Conservation (phyloP, 2,329 filamentous ascomycete genomes). For the Pseudogymnoascus sp. region DNA sequence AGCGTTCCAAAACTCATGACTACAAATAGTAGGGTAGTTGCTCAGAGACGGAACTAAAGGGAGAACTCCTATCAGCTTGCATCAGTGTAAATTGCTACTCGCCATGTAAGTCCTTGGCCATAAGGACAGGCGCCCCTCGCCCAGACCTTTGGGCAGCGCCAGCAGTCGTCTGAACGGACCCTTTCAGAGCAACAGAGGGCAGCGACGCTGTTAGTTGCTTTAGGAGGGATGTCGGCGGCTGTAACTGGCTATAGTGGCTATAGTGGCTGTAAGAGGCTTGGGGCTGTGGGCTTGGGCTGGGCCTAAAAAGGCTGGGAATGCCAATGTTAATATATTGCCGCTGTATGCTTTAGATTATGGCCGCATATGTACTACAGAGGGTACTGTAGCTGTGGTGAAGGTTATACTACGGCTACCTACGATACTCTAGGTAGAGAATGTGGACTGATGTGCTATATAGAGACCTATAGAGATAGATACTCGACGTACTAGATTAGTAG, state of each 20-base stretch:
- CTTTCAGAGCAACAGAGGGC: neutral
- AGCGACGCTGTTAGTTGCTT: neutral
- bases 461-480: neutral
- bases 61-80: neutral
- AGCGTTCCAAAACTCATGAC: neutral
- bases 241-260: neutral
- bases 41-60: neutral
- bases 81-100: no score
- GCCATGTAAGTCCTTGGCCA: neutral
- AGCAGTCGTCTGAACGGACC: neutral
- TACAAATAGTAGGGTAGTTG: neutral
- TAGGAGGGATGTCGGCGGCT: neutral
- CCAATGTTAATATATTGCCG: neutral
- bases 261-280: slow-evolving; percentile 1
- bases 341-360: neutral
- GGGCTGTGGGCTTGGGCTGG: slow-evolving; percentile 2
- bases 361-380: neutral
- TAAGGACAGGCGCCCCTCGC: neutral
- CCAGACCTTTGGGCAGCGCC: neutral
- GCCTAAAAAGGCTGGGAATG: neutral
- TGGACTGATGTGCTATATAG: neutral
- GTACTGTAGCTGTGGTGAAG: neutral
- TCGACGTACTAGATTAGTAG: neutral
- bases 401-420: neutral
- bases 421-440: neutral